These are phyloP conservation scores for Puccinia coronata DNA, from an alignment of 1,284 basidiomycete species.

Conservation along the genomic window DNA sequence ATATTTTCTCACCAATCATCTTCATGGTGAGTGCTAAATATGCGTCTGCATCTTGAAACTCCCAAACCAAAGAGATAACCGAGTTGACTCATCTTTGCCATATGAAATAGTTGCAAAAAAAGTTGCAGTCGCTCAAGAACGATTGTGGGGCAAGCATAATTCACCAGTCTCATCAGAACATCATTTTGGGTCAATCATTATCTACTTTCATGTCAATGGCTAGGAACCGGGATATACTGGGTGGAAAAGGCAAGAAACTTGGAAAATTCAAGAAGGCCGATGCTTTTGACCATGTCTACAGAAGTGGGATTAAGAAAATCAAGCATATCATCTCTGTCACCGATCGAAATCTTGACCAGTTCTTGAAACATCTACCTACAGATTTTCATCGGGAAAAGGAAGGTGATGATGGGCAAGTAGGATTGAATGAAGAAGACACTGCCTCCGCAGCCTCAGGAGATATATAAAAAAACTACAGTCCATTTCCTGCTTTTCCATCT, in stretches of 20 bases:
- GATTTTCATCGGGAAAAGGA: not conserved
- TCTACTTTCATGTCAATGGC: too few relatives aligned
- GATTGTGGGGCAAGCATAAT: not conserved
- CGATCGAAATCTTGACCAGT: too few relatives aligned
- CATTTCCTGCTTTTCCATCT: not conserved
- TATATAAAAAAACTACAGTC: too few relatives aligned
- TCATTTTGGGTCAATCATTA: not conserved
- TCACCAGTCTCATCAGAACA: not conserved
- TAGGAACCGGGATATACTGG: too few relatives aligned
- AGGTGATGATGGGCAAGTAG: not conserved
- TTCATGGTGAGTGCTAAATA: not conserved
- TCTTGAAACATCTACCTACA: not conserved
- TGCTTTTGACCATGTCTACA: too few relatives aligned
- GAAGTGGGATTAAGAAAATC: constrained; percentile 3
- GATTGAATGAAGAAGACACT: too few relatives aligned
- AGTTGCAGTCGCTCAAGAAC: not conserved
- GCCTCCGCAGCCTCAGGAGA: too few relatives aligned
- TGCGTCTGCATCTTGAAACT: not conserved
- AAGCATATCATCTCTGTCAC: not conserved
- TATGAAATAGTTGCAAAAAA: not conserved
- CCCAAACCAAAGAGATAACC: too few relatives aligned
- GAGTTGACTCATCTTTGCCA: not conserved
- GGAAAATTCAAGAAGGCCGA: too few relatives aligned
- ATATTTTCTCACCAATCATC: not conserved
- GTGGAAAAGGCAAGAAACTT: too few relatives aligned